Percentiles rank a stretch among this genome's conserved stretches.
These are phyloP conservation scores for Quercus suber DNA, from an alignment of 306 rosid species.

Conservation along the genomic window DNA sequence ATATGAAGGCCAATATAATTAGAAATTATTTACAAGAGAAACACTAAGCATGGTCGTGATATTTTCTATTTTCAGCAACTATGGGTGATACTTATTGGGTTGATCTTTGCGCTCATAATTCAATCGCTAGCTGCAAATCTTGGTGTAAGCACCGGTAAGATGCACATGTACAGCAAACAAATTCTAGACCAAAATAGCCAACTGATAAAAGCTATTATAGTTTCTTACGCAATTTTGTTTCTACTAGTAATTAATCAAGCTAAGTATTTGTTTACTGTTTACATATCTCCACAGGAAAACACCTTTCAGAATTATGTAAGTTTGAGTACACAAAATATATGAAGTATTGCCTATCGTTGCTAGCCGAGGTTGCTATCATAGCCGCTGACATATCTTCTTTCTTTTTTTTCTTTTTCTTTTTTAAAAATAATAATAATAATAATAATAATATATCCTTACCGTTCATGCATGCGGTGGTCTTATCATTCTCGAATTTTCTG, in stretches of 20 bases:
- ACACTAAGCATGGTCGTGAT: neutral
- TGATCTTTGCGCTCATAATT: conserved; percentile 76
- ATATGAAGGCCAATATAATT: neutral
- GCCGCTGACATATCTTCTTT: conserved; percentile 59
- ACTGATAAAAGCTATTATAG: neutral
- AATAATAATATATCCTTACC: too few species aligned
- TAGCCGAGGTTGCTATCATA: conserved; percentile 80
- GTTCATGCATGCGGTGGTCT: too few species aligned
- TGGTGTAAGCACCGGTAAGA: conserved; percentile 71
- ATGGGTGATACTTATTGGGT: conserved; percentile 84
- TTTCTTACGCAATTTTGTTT: neutral
- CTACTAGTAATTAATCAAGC: neutral
- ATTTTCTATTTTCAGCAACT: conserved; percentile 51
- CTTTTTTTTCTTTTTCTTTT: too few species aligned
- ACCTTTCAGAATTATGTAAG: conserved; percentile 80
- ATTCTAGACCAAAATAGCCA: neutral
- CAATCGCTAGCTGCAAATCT: conserved; percentile 93
- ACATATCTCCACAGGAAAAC: conserved; percentile 50
- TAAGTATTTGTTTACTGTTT: neutral
- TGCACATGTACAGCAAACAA: neutral
- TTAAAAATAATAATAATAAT: too few species aligned
- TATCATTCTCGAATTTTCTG: too few species aligned
- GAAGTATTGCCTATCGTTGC: conserved; percentile 75
- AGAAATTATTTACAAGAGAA: neutral
- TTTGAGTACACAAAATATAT: conserved; percentile 68